These are phyloP conservation scores for Spinacia oleracea DNA, from an alignment of 179 eudicot genomes.

Conservation along the genomic window DNA sequence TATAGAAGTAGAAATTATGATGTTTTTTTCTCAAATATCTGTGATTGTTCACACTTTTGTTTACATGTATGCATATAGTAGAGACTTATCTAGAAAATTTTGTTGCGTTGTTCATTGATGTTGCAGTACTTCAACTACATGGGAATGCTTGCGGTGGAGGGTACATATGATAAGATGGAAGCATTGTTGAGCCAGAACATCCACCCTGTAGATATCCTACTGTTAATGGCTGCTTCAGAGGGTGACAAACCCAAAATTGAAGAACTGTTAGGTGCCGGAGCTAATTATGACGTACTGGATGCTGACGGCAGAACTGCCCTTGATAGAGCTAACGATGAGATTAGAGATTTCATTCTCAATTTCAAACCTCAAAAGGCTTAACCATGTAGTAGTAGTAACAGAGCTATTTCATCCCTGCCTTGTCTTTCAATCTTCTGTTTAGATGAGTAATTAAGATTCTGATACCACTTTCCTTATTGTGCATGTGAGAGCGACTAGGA, in stretches of 20 bases:
- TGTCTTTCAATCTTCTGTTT: neutral
- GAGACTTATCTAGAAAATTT: neutral
- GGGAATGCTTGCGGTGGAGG: slow-evolving; percentile 99
- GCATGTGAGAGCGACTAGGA: slow-evolving; percentile 1
- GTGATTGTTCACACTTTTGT: too few relatives aligned
- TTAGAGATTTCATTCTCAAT: slow-evolving; percentile 63
- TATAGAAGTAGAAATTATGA: too few relatives aligned
- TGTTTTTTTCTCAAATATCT: too few relatives aligned
- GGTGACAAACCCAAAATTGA: slow-evolving; percentile 89
- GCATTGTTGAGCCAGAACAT: slow-evolving; percentile 72
- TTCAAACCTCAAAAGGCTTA: slow-evolving; percentile 57
- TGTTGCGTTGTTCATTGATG: neutral
- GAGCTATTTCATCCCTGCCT: neutral
- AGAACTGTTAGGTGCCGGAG: slow-evolving; percentile 85
- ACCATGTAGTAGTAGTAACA: neutral
- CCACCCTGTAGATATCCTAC: slow-evolving; percentile 85
- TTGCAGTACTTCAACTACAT: slow-evolving; percentile 91
- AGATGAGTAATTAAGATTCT: slow-evolving; percentile 17
- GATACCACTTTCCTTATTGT: slow-evolving; percentile 6
- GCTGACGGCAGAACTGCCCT: slow-evolving; percentile 79
- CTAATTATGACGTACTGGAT: slow-evolving; percentile 65
- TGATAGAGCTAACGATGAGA: slow-evolving; percentile 63
- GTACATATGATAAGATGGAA: slow-evolving; percentile 88
- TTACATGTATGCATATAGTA: neutral
- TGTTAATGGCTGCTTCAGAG: slow-evolving; percentile 84